These are phyloP conservation scores for Alternaria solani DNA, from an alignment of 2,329 filamentous ascomycete species.

Conservation along the genomic window DNA sequence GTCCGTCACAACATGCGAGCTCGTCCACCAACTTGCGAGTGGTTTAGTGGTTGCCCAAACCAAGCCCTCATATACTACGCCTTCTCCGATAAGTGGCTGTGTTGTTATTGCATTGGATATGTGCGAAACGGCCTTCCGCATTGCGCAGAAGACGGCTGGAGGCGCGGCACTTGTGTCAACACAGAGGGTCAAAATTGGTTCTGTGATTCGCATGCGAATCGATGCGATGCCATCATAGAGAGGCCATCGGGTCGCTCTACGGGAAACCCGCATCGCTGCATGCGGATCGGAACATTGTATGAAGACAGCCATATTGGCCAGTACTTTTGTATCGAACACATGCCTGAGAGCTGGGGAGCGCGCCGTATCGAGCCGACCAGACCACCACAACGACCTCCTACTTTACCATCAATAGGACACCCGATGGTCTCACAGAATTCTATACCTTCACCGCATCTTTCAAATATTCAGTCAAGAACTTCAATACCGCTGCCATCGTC, in stretches of 20 bases:
- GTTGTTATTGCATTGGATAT: constrained; percentile 6
- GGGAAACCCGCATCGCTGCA: background rate
- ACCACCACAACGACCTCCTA: background rate
- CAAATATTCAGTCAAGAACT: background rate
- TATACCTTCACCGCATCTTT: background rate
- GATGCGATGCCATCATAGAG: constrained; percentile 1
- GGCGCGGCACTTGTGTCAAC: constrained; percentile 5
- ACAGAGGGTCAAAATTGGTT: constrained; percentile 3
- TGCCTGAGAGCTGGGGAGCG: background rate
- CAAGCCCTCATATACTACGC: constrained; percentile 3
- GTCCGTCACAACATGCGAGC: background rate
- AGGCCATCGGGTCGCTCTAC: background rate
- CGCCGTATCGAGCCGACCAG: background rate
- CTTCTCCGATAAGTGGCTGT: constrained; percentile 9
- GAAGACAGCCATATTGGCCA: background rate
- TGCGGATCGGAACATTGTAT: background rate
- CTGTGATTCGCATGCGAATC: constrained; percentile 4
- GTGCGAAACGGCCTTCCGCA: background rate
- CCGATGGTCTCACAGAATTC: background rate
- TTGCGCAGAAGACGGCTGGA: background rate
- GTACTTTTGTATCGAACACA: background rate
- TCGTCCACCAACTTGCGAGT: constrained; percentile 1
- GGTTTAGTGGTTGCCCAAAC: constrained; percentile 2
- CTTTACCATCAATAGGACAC: background rate
- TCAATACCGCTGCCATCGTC: background rate